A percentile compares a stretch with the other conserved stretches of the same genome.
phyloP scores from a whole-genome alignment of 768 basidiomycete species.

The Pseudohyphozyma bogoriensis region DNA sequence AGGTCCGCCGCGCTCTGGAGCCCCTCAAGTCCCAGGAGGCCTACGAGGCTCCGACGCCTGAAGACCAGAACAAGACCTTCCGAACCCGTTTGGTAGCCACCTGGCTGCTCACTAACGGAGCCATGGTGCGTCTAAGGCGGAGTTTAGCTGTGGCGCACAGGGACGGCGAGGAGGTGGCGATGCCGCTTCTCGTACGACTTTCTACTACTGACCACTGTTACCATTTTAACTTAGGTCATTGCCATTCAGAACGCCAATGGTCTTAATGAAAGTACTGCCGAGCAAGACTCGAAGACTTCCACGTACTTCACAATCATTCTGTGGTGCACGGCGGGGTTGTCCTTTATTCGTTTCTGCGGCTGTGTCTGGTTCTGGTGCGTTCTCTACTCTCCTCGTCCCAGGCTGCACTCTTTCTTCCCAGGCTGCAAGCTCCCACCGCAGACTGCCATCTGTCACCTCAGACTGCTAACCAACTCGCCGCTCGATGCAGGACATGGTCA shows the following conservation, averaged over 20 bases:
- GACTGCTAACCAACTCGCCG: too few species aligned
- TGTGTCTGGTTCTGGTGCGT: slow-evolving; percentile 5
- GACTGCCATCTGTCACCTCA: too few species aligned
- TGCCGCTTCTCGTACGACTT: too few species aligned
- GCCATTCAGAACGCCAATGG: slow-evolving; percentile 38
- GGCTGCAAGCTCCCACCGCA: too few species aligned
- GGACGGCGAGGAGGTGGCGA: too few species aligned
- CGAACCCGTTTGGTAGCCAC: slow-evolving; percentile 63
- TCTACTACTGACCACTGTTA: too few species aligned
- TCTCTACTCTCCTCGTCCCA: too few species aligned
- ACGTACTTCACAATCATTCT: slow-evolving; percentile 22
- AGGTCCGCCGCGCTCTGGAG: slow-evolving; percentile 64
- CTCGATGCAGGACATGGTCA: too few species aligned
- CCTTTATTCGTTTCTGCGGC: background rate
- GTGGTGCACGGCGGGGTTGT: slow-evolving; percentile 6
- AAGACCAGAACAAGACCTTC: slow-evolving; percentile 85
- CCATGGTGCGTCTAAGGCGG: too few species aligned
- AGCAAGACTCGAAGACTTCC: slow-evolving; percentile 13
- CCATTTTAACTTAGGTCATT: too few species aligned
- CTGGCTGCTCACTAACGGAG: slow-evolving; percentile 44
- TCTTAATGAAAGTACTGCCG: slow-evolving; percentile 1
- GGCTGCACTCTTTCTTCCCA: too few species aligned
- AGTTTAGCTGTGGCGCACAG: too few species aligned
- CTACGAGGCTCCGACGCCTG: slow-evolving; percentile 67
- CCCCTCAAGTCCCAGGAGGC: slow-evolving; percentile 58